Conservation (phyloP, 495 filamentous ascomycete genomes). For the Penicillium pancosmium region DNA sequence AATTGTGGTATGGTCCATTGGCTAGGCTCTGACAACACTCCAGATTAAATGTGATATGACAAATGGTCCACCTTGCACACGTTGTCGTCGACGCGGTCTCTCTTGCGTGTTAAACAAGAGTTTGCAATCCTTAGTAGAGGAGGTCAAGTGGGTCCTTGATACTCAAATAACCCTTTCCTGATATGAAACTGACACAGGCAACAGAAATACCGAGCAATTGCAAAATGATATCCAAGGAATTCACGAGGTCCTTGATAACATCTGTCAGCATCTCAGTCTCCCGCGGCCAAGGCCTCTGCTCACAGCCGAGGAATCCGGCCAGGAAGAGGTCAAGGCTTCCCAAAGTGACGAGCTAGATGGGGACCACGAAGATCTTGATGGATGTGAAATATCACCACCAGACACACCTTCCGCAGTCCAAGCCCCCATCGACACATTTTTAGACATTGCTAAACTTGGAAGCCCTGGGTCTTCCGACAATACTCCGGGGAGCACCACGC, state of each 20-base stretch:
- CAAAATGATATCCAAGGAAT: slow-evolving; percentile 20
- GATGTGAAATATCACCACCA: slow-evolving; percentile 33
- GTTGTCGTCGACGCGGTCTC: slow-evolving; percentile 42
- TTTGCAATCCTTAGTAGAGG: slow-evolving; percentile 45
- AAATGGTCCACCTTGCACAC: slow-evolving; percentile 40
- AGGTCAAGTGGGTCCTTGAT: slow-evolving; percentile 29
- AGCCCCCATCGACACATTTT: slow-evolving; percentile 41
- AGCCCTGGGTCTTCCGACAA: slow-evolving; percentile 29
- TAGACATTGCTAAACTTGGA: slow-evolving; percentile 32
- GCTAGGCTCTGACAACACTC: slow-evolving; percentile 3
- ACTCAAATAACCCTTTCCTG: background rate
- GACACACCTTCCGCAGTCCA: slow-evolving; percentile 37
- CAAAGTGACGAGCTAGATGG: slow-evolving; percentile 19
- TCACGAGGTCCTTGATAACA: slow-evolving; percentile 13
- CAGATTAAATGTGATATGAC: slow-evolving; percentile 51
- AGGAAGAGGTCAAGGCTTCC: slow-evolving; percentile 7
- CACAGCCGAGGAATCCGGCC: slow-evolving; percentile 15
- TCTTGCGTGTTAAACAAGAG: slow-evolving; percentile 50
- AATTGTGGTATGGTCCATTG: slow-evolving; percentile 9
- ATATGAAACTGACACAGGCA: slow-evolving; percentile 5
- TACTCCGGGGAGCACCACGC: slow-evolving; percentile 27
- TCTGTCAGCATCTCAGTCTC: slow-evolving; percentile 22
- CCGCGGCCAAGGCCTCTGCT: slow-evolving; percentile 18
- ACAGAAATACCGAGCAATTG: slow-evolving; percentile 25
- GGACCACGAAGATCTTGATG: slow-evolving; percentile 28